Evolutionary conservation across 805 yeast species (phyloP).

Genomic region (Saturnispora mendoncae): DNA sequence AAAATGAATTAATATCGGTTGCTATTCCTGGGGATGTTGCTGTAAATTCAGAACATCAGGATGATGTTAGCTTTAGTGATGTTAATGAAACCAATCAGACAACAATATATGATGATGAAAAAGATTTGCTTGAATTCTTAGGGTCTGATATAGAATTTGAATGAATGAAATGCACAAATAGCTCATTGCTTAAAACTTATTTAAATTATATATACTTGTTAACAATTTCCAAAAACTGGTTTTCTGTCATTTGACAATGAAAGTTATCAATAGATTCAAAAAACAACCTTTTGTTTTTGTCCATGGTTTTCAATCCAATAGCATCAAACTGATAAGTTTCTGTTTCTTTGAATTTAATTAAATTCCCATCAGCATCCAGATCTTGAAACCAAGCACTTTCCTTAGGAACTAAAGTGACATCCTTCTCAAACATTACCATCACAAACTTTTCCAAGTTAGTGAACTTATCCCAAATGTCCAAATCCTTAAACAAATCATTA

Average conservation of each 20-base stretch:
- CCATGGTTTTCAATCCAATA: slow-evolving; percentile 48
- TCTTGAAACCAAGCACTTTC: slow-evolving; percentile 65
- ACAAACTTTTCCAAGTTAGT: slow-evolving; percentile 42
- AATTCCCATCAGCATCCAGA: slow-evolving; percentile 33
- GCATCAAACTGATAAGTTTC: slow-evolving; percentile 43
- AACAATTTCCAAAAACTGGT: slow-evolving; percentile 37
- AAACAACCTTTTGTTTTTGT: slow-evolving; percentile 35
- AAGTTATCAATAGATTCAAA: slow-evolving; percentile 44
- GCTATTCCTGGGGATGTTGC: too few relatives aligned
- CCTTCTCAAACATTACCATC: slow-evolving; percentile 49
- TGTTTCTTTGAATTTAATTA: slow-evolving; percentile 41
- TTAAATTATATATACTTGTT: slow-evolving; percentile 25
- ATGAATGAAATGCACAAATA: too few relatives aligned
- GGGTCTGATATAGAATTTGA: slow-evolving; percentile 24
- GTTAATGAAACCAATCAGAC: background rate
- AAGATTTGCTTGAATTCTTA: slow-evolving; percentile 16
- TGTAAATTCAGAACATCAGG: too few relatives aligned
- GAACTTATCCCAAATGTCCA: slow-evolving; percentile 36
- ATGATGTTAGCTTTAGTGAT: too few relatives aligned
- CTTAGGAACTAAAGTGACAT: slow-evolving; percentile 63
- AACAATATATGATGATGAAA: background rate
- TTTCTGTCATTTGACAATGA: slow-evolving; percentile 60
- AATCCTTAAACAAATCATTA: slow-evolving; percentile 40
- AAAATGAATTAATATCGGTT: too few relatives aligned
- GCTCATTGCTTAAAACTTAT: background rate